Evolutionary conservation across 1,284 basidiomycete species (phyloP), one percentile per base, ranked within the genome.

Genomic region (Porogramme epimiltina): DNA sequence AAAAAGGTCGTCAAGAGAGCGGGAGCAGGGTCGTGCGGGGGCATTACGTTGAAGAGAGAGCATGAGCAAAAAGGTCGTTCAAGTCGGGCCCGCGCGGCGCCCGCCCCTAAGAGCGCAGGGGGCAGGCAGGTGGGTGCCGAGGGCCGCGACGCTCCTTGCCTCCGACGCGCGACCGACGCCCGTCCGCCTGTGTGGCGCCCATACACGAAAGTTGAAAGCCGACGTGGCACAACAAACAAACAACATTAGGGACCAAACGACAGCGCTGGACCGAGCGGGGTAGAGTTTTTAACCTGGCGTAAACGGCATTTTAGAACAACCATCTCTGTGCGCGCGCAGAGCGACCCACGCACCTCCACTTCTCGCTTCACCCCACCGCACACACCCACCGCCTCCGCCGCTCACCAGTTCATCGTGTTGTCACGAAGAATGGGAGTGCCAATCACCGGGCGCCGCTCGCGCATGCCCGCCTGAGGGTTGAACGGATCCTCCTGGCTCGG

Each of bases 371-470:
- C n/a, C 16, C n/a, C 13, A 37, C 16, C 9, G 34, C 34, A 31
- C 34, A 37, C 34, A 20, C 16, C n/a, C 48, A 19, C 43, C 18
- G 20, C 19, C 13, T n/a, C n/a, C n/a, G n/a, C n/a, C 40, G 26
- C 26, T 25, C 51, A 69, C 67, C 67, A 69, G 57, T 66, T 62
- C 66, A 67, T 63, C 38, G 67, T 65, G 60, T 67, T 69, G 49
- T 69, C 67, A 46, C 67, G 59, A 48, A 69, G 50, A 31, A 69
- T 59, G 18, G 67, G 67, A 40, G 66, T 61, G 28, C 59, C 61
- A 51, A 69, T 69, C 25, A 65, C 62, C 23, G 63, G 59, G 38
- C 64, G 60, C 8, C 67, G 63, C 60, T 67, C 66, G 33, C 67
- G 59, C 66, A 68, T 68, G 45, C 52, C 47, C 28, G 28, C 28